Conservation (phyloP, 2,329 filamentous ascomycete genomes). For the Emmonsia crescens region DNA sequence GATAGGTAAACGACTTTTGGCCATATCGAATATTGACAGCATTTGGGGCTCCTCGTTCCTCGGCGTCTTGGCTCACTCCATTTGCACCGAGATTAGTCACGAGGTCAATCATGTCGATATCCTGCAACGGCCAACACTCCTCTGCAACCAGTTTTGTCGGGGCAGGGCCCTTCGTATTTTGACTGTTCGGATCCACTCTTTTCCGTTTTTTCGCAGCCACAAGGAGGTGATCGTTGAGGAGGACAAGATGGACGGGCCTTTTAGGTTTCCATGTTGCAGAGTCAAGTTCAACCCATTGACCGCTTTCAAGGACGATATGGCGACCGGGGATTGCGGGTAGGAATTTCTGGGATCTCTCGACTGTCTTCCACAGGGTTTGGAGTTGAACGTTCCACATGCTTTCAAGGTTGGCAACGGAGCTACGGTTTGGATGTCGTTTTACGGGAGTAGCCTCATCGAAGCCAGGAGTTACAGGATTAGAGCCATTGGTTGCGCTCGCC, state of each 20-base stretch:
- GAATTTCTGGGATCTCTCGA: conserved; percentile 97
- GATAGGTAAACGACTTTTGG: conserved; percentile 86
- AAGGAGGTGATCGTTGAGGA: conserved; percentile 89
- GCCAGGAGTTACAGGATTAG: conserved; percentile 42
- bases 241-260: conserved; percentile 77
- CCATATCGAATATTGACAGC: conserved; percentile 86
- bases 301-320: conserved; percentile 86
- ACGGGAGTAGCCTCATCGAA: conserved; percentile 41
- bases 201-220: conserved; percentile 90
- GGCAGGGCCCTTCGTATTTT: conserved; percentile 35
- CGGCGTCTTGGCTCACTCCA: conserved; percentile 29
- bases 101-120: conserved; percentile 87
- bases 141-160: conserved; percentile 77
- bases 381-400: conserved; percentile 58
- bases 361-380: conserved; percentile 83
- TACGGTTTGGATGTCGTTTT: conserved; percentile 63
- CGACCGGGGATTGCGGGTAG: conserved; percentile 81
- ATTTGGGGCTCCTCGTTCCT: conserved; percentile 58
- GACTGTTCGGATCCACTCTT: conserved; percentile 55
- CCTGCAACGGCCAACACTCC: conserved; percentile 84
- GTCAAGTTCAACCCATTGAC: conserved; percentile 90
- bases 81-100: conserved; percentile 39
- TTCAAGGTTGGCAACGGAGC: conserved; percentile 68
- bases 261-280: conserved; percentile 94
- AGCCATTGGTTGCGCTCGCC: conserved; percentile 39